These are phyloP conservation scores for Botrytis medusae DNA, from an alignment of 2,329 filamentous ascomycete genomes.

Conservation along the genomic window DNA sequence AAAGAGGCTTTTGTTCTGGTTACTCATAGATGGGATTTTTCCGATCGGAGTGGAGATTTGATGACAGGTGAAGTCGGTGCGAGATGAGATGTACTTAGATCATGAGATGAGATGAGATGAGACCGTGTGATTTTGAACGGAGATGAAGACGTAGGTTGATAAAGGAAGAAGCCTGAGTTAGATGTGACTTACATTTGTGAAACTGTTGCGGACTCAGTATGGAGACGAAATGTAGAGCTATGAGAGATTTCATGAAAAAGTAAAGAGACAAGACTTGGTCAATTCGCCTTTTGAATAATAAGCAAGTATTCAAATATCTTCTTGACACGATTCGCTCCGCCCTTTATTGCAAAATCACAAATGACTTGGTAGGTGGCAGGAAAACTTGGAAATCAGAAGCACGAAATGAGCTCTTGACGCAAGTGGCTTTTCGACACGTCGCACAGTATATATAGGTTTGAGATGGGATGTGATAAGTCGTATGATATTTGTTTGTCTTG, in stretches of 20 bases:
- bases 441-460: slow-evolving; percentile 8
- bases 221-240: background rate
- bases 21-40: background rate
- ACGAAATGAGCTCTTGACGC: background rate
- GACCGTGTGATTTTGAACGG: slow-evolving; percentile 8
- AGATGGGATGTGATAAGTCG: slow-evolving; percentile 14
- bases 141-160: slow-evolving; percentile 3
- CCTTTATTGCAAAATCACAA: background rate
- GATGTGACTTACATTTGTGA: slow-evolving; percentile 7
- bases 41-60: background rate
- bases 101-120: slow-evolving; percentile 19
- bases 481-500: slow-evolving; percentile 7
- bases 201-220: background rate
- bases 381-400: background rate
- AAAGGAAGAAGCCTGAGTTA: slow-evolving; percentile 1
- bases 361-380: background rate
- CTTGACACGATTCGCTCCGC: background rate
- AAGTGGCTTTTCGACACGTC: slow-evolving; percentile 4
- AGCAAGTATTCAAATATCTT: background rate
- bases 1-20: background rate
- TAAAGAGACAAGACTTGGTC: background rate
- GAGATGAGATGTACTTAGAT: slow-evolving; percentile 17
- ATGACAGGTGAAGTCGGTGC: background rate
- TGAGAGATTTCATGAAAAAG: background rate
- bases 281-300: background rate